Percentiles rank a stretch among this genome's conserved stretches.
These are phyloP conservation scores for Lecanicillium sp. DNA, from an alignment of 2,329 filamentous ascomycete genomes.

Conservation along the genomic window DNA sequence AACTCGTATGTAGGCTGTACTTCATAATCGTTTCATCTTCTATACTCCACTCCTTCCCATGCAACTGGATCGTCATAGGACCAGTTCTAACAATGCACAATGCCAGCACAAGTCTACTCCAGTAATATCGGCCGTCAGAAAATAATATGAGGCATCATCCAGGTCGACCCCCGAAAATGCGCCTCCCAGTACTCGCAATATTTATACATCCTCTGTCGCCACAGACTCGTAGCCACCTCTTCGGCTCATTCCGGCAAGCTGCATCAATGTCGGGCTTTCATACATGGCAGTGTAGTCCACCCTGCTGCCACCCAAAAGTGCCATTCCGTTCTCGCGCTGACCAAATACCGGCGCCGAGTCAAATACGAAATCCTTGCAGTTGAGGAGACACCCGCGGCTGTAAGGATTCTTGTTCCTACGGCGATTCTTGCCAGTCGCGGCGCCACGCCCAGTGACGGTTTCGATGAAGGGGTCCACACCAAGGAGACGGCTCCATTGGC, in stretches of 20 bases:
- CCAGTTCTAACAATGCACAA: no score
- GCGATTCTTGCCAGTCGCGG: slow-evolving; percentile 48
- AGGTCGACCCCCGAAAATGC: no score
- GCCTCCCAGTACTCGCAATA: no score
- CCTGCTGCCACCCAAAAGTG: slow-evolving; percentile 66
- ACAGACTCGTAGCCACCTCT: slow-evolving; percentile 57
- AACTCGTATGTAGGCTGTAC: no score
- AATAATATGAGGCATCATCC: no score
- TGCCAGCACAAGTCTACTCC: no score
- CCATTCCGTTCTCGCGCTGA: slow-evolving; percentile 63
- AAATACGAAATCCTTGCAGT: slow-evolving; percentile 96
- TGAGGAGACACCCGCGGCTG: slow-evolving; percentile 72
- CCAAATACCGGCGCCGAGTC: slow-evolving; percentile 79
- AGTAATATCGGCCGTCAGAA: no score
- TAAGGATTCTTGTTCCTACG: slow-evolving; percentile 70
- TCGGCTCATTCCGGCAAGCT: slow-evolving; percentile 38
- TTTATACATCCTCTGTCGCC: slow-evolving; percentile 37
- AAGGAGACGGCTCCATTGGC: slow-evolving; percentile 75
- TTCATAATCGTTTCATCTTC: no score
- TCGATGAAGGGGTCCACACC: slow-evolving; percentile 92
- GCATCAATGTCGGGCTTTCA: slow-evolving; percentile 69
- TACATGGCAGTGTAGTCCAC: slow-evolving; percentile 90
- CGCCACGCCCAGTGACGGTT: slow-evolving; percentile 78
- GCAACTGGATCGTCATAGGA: no score
- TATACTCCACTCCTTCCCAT: no score